phyloP scores from a whole-genome alignment of 768 basidiomycete genomes.

The Xerocomus brunneocitrinus region DNA sequence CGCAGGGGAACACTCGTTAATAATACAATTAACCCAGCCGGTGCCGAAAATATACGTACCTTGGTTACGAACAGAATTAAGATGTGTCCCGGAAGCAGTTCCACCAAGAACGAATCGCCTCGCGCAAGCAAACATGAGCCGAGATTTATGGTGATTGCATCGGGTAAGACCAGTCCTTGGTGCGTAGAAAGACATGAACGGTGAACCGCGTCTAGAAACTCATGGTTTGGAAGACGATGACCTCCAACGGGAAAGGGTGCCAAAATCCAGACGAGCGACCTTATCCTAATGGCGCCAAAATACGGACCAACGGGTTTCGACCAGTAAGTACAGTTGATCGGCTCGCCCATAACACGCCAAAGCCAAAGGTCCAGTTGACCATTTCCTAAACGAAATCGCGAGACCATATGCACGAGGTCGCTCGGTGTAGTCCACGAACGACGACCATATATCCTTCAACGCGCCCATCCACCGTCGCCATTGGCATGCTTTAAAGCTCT shows the following conservation, averaged over 20 bases:
- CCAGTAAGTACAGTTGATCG: constrained; percentile 38
- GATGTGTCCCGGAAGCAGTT: neutral
- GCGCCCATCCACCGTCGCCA: constrained; percentile 74
- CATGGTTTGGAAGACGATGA: constrained; percentile 9
- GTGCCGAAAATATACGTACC: constrained; percentile 9
- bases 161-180: constrained; percentile 12
- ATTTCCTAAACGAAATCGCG: constrained; percentile 50
- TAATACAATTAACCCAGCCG: constrained; percentile 1
- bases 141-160: constrained; percentile 3
- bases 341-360: constrained; percentile 36
- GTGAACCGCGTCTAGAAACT: constrained; percentile 16
- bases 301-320: constrained; percentile 35
- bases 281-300: constrained; percentile 30
- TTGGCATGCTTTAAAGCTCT: constrained; percentile 68
- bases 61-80: constrained; percentile 9
- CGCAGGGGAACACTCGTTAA: constrained; percentile 7
- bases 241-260: constrained; percentile 17
- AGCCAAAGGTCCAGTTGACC: constrained; percentile 36
- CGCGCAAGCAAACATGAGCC: constrained; percentile 1
- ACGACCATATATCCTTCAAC: constrained; percentile 48
- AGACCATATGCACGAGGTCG: constrained; percentile 33
- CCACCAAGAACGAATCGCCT: constrained; percentile 5
- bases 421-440: constrained; percentile 32
- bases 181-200: constrained; percentile 4
- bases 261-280: constrained; percentile 27